Evolutionary conservation across 805 yeast species (phyloP), one percentile per base, ranked within the genome.

Genomic region (Myxozyma kluyveri): DNA sequence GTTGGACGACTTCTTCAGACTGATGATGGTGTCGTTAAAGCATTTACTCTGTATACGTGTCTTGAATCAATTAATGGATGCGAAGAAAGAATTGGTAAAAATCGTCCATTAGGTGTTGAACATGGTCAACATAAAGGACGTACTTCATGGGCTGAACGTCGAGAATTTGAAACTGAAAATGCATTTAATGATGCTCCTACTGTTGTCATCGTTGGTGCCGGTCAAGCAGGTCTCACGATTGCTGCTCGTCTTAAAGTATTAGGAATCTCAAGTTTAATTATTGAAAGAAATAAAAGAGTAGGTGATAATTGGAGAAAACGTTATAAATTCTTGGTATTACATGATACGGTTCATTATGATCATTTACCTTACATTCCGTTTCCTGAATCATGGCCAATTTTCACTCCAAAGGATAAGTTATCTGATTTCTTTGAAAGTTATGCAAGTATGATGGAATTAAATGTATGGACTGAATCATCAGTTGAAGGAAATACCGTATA

Each of bases 251-350:
- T 73, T 61, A 71, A 71, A 54, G 61, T 65, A 7, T 68, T 70
- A 65, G 76, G 76, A 9, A 61, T 72, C 41, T 67, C 69, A 45
- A 61, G 67, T 1, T 57, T 73, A 47, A 68, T 73, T 48, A 67
- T 73, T 17, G 75, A 72, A 32, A 61, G 67, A 12, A 71, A 72
- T 56, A 26, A 43, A 26, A 54, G 64, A 29, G 63, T 73, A 48
- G 77, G 77, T 57, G 77, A 73, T 52, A 73, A 73, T 61, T 73
- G 76, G 76, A 65, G 77, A 61, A 68, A 69, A 54, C 61, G 77
- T 36, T 73, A 73, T 58, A 71, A 71, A 57, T 73, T 73, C 56
- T 60, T 73, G 42, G 75, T 73, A 3, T 58, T 73, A 33, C 77
- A 73, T 60, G 77, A 73, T 58, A 76, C 77, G 0, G 73, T 70